Evolutionary conservation across 768 basidiomycete genomes (phyloP), one percentile per base, ranked within the genome.

Genomic region (Rickenella mellea): DNA sequence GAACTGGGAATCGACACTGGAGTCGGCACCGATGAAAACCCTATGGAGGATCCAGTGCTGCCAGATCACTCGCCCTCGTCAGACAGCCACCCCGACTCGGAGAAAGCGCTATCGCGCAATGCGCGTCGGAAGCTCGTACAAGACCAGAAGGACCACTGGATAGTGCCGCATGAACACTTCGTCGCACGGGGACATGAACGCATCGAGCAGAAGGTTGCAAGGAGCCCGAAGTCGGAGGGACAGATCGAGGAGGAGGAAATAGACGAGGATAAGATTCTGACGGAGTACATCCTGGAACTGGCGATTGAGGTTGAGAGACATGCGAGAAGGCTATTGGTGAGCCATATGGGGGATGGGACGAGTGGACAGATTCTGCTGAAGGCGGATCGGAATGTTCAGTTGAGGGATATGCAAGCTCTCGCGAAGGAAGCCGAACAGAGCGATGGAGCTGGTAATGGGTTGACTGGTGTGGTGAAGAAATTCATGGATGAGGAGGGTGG

Each of bases 241-340:
- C 14, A 11, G 6, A 43, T 17, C 17, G 15, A 30, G 7, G 42
- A 21, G 9, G 33, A 22, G 24, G 42, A 46, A n/a, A 21, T 17
- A 27, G 37, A 46, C 10, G 38, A 39, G 12, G 46, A 47, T 17
- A 27, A 24, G 8, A 19, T 15, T 17, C 27, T 46, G 6, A 45
- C 37, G 35, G 43, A 39, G 35, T 17, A 45, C 24, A 21, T 38
- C 2, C 37, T 39, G 15, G 43, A 46, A 17, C 41, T 20, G 5
- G 45, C 29, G 9, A 21, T 43, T 2, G 30, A 21, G 7, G 31
- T 43, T 8, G 42, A 43, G 20, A 22, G n/a, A 24, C 42, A 33
- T 10, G 42, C 42, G 3, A 30, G 42, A n/a, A 43, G 33, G 42
- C 15, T 43, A 9, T 25, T 43, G 31, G 24, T 44, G 21, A 35